Evolutionary conservation across 2,329 filamentous ascomycete genomes (phyloP), one percentile per base, ranked within the genome.

Genomic region (Achaetomium macrosporum): DNA sequence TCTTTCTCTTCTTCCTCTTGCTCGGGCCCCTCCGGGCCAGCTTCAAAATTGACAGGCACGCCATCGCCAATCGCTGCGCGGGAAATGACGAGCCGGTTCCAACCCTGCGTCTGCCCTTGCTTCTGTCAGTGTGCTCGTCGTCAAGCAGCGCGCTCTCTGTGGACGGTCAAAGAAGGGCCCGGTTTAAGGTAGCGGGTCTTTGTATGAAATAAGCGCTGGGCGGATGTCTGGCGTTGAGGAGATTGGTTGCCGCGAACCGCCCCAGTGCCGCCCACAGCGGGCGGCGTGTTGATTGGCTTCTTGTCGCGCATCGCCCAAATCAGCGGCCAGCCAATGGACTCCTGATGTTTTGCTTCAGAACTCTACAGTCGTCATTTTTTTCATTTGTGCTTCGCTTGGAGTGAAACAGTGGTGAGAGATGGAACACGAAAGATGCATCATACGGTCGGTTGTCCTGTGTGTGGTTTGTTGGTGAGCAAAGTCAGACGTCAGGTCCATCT

Each of bases 161-260:
- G 60, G 59, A 58, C 51, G 12, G 36, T 20, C 40, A 42, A 47
- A 33, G 31, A 43, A n/a, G 48, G 30, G 40, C 33, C 53, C 35
- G 31, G 47, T 54, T 43, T 50, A 57, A 57, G 49, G 31, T 44
- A 50, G 31, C 52, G 54, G 50, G 47, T 19, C 36, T 53, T 52
- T 61, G 68, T 69, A 56, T 69, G 64, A 63, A 65, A 68, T 70
- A 72, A 68, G 69, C 73, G 73, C 72, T 68, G 60, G 56, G 50
- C 51, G 57, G 57, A 50, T 51, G 60, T 51, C 50, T 51, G 43
- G 41, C 39, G 56, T 48, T 53, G 57, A 45, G 10, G 20, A 44
- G 42, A 67, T 67, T 66, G 64, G 65, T 55, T 49, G 56, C n/a
- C 17, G 57, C 50, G 49, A 59, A 44, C 54, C 59, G 56, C 58